phyloP scores from a whole-genome alignment of 257 asterid genomes.

The Salvia hispanica region DNA sequence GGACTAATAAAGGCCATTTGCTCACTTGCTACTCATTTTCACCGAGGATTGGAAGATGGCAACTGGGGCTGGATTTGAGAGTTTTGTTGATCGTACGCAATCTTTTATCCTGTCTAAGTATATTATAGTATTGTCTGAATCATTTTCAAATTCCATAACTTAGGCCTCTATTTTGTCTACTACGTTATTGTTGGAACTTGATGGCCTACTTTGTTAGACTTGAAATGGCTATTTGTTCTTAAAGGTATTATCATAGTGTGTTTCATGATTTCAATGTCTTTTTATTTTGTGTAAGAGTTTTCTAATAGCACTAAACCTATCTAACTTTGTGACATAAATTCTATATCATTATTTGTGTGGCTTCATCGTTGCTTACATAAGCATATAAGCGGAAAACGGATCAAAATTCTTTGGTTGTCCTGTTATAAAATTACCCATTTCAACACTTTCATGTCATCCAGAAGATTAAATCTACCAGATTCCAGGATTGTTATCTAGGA shows the following conservation, averaged over 20 bases:
- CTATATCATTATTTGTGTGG: not conserved
- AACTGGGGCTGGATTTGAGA: slow-evolving; percentile 71
- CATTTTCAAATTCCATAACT: not conserved
- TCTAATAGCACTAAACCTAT: not conserved
- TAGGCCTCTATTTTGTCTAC: not conserved
- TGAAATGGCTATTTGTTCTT: not conserved
- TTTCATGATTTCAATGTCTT: not conserved
- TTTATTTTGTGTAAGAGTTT: not conserved
- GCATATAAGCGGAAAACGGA: not conserved
- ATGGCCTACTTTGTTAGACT: not conserved
- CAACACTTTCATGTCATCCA: not conserved
- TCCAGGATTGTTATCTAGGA: not conserved
- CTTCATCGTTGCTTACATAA: too few relatives aligned
- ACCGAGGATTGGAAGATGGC: slow-evolving; percentile 47
- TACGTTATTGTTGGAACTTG: slow-evolving; percentile 1
- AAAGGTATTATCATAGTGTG: not conserved
- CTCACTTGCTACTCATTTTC: slow-evolving; percentile 12
- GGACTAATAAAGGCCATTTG: slow-evolving; percentile 9
- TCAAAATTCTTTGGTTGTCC: not conserved
- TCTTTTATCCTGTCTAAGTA: slow-evolving; percentile 25
- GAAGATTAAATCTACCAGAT: not conserved
- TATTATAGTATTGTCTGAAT: slow-evolving; percentile 2
- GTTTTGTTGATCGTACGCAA: slow-evolving; percentile 82
- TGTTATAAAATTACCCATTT: not conserved
- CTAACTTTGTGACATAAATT: not conserved